Percentiles rank a stretch among this genome's conserved stretches.
Evolutionary conservation across 2,329 filamentous ascomycete genomes (phyloP).

Genomic region (Xylaria multiplex): DNA sequence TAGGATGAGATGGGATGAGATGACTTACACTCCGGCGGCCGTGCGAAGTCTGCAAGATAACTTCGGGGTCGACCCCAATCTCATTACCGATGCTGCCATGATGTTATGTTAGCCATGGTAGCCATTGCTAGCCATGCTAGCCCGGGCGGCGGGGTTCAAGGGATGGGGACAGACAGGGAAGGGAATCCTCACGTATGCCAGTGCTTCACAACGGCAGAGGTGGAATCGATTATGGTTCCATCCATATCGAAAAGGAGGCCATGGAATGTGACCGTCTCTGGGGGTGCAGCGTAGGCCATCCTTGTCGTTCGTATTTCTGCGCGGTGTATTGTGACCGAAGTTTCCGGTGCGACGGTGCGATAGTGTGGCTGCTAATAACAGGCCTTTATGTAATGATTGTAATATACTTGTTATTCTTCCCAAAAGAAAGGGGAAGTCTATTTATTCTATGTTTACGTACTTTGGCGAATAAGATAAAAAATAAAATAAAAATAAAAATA

Average conservation of each 20-base stretch:
- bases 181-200: constrained; percentile 70
- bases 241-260: constrained; percentile 80
- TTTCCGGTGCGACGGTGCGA: not conserved
- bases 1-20: not conserved
- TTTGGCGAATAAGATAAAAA: not conserved
- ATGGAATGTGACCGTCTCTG: constrained; percentile 60
- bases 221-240: constrained; percentile 85
- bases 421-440: not conserved
- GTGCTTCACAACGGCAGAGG: constrained; percentile 78
- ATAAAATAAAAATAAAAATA: not conserved
- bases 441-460: not conserved
- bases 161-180: constrained; percentile 6
- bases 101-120: constrained; percentile 3
- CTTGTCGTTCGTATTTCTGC: constrained; percentile 12
- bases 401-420: not conserved
- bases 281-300: constrained; percentile 55
- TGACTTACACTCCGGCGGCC: constrained; percentile 72
- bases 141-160: constrained; percentile 15
- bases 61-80: constrained; percentile 83
- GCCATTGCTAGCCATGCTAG: no score
- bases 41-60: constrained; percentile 90
- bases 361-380: not conserved
- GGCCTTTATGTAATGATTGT: no score
- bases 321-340: not conserved
- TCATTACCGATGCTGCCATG: constrained; percentile 76